Percentiles rank a stretch among this genome's conserved stretches.
These are phyloP conservation scores for Scalesia atractyloides DNA, from an alignment of 129 eudicot genomes.

Conservation along the genomic window DNA sequence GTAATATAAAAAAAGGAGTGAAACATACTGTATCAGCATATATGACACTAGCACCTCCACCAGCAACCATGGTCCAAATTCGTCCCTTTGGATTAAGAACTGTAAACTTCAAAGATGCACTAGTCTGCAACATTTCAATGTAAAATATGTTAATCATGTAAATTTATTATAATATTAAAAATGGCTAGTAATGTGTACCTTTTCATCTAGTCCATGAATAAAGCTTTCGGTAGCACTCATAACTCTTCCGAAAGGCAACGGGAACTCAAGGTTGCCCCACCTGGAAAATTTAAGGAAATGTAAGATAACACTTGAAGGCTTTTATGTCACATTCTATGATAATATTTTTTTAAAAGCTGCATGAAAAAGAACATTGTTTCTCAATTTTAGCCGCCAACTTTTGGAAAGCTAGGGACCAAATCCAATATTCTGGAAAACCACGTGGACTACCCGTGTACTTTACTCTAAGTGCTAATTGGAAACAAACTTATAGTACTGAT, in stretches of 20 bases:
- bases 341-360: not conserved
- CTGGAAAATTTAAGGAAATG: constrained; percentile 37
- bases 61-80: constrained; percentile 99
- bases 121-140: constrained; percentile 63
- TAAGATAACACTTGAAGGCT: constrained; percentile 20
- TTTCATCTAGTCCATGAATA: constrained; percentile 95
- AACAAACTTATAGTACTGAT: too few species aligned
- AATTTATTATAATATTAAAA: not conserved
- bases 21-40: constrained; percentile 92
- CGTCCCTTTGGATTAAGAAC: constrained; percentile 97
- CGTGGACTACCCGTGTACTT: too few species aligned
- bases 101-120: constrained; percentile 98
- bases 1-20: not conserved
- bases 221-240: constrained; percentile 96
- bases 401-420: too few species aligned
- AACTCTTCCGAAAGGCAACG: constrained; percentile 98
- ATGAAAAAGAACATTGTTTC: not conserved
- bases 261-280: constrained; percentile 97
- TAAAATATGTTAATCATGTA: not conserved
- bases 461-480: too few species aligned
- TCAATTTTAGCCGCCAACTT: not conserved
- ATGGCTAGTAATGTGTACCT: constrained; percentile 48
- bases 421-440: too few species aligned
- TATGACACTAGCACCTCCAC: constrained; percentile 99
- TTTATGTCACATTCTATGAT: not conserved